A percentile compares a stretch with the other conserved stretches of the same genome.
Conservation (phyloP, 768 basidiomycete genomes). For the Auriscalpium microsporum region DNA sequence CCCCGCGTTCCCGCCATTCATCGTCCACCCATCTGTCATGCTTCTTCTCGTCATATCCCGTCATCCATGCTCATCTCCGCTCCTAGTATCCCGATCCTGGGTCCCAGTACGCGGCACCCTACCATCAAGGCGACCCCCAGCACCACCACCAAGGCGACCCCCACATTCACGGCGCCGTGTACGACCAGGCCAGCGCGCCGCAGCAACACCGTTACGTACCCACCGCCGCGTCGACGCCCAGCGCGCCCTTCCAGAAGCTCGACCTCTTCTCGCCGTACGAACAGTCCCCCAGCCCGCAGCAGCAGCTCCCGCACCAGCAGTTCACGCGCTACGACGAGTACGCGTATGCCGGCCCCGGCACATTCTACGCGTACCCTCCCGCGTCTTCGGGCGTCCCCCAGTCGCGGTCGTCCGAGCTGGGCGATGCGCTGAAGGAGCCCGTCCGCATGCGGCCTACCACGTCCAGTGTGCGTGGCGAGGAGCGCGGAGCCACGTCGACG, state of each 20-base stretch:
- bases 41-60: too few species aligned
- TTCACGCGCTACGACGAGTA: neutral
- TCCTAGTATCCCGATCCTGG: too few species aligned
- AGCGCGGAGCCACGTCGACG: neutral
- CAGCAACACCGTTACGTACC: neutral
- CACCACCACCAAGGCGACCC: neutral
- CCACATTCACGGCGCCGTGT: neutral
- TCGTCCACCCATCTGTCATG: too few species aligned
- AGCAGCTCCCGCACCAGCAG: neutral
- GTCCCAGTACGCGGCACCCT: neutral
- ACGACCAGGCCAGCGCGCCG: too few species aligned
- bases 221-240: neutral
- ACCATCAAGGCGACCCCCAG: neutral
- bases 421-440: conserved; percentile 8
- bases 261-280: neutral
- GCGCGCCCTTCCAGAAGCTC: neutral
- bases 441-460: neutral
- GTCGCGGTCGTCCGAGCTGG: conserved; percentile 10
- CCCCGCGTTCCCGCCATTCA: too few species aligned
- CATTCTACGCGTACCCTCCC: too few species aligned
- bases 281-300: neutral
- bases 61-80: too few species aligned
- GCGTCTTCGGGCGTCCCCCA: neutral
- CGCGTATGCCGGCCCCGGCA: neutral
- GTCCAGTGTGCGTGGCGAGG: neutral